Percentiles rank a stretch among this genome's conserved stretches.
Conservation (phyloP, 2,329 filamentous ascomycete species). For the Scolecobasidium constrictum region DNA sequence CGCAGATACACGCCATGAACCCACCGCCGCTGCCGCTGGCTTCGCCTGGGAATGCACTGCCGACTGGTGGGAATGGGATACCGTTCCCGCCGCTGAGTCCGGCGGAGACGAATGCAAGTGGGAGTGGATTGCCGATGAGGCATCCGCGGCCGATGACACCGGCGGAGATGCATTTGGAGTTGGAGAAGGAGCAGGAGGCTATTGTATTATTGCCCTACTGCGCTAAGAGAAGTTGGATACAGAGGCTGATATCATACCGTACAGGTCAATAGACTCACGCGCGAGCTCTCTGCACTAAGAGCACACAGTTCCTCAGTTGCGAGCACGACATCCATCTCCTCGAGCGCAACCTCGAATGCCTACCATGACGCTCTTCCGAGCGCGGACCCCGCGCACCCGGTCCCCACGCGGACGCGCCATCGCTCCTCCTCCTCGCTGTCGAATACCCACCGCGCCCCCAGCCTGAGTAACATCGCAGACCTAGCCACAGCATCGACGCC, state of each 20-base stretch:
- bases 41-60: slow-evolving; percentile 20
- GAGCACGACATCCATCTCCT: slow-evolving; percentile 45
- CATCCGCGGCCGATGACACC: slow-evolving; percentile 82
- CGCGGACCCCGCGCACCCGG: too few species aligned
- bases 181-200: slow-evolving; percentile 93
- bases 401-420: slow-evolving; percentile 41
- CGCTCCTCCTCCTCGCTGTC: slow-evolving; percentile 31
- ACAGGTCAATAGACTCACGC: slow-evolving; percentile 84
- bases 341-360: slow-evolving; percentile 39
- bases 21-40: slow-evolving; percentile 32
- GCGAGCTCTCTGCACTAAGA: slow-evolving; percentile 78
- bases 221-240: slow-evolving; percentile 88
- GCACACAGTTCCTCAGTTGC: slow-evolving; percentile 53
- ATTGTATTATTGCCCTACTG: slow-evolving; percentile 68
- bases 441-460: slow-evolving; percentile 12
- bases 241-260: slow-evolving; percentile 75
- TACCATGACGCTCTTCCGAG: too few species aligned
- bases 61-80: slow-evolving; percentile 17
- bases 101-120: slow-evolving; percentile 14
- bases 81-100: slow-evolving; percentile 27
- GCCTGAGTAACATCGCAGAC: slow-evolving; percentile 17
- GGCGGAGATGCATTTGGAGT: slow-evolving; percentile 75
- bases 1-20: slow-evolving; percentile 35
- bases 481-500: slow-evolving; percentile 19
- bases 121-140: slow-evolving; percentile 48